Conservation (phyloP, 192 early-diverging fungal species). For the Rhizoclosmatium globosum region DNA sequence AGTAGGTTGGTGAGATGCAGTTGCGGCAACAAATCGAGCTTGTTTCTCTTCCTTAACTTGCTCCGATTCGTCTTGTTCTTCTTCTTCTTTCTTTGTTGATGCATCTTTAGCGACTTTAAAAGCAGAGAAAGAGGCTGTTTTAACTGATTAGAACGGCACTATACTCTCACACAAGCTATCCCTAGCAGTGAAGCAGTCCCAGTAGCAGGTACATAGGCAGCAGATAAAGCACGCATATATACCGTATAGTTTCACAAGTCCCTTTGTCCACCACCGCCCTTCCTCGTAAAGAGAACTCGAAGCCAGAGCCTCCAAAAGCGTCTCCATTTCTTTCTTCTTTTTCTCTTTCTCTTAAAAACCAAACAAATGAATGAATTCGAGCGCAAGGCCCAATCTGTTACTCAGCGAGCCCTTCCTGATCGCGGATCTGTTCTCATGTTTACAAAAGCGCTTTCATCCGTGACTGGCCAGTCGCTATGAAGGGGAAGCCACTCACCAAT, state of each 20-base stretch:
- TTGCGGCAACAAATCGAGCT: conserved; percentile 1
- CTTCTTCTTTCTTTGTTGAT: not conserved
- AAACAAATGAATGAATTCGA: too few species aligned
- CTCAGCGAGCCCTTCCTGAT: too few species aligned
- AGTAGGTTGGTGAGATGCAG: conserved; percentile 20
- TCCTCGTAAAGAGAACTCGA: not conserved
- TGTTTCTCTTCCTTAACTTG: not conserved
- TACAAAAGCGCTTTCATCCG: too few species aligned
- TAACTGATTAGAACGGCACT: not conserved
- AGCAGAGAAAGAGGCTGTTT: not conserved
- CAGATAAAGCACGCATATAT: not conserved
- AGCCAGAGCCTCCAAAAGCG: not conserved
- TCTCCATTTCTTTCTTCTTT: not conserved
- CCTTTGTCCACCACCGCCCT: conserved; percentile 21
- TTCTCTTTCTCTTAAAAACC: not conserved
- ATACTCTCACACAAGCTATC: not conserved
- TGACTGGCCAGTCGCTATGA: too few species aligned
- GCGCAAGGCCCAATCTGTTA: too few species aligned
- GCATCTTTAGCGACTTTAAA: conserved; percentile 2
- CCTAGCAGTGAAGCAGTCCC: not conserved
- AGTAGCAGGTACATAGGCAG: not conserved
- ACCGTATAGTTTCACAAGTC: conserved; percentile 13
- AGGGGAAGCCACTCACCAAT: too few species aligned
- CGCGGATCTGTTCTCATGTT: too few species aligned
- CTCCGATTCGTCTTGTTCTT: conserved; percentile 4